These are phyloP conservation scores for Incumbomyces lentus DNA, from an alignment of 2,329 filamentous ascomycete genomes.

Conservation along the genomic window DNA sequence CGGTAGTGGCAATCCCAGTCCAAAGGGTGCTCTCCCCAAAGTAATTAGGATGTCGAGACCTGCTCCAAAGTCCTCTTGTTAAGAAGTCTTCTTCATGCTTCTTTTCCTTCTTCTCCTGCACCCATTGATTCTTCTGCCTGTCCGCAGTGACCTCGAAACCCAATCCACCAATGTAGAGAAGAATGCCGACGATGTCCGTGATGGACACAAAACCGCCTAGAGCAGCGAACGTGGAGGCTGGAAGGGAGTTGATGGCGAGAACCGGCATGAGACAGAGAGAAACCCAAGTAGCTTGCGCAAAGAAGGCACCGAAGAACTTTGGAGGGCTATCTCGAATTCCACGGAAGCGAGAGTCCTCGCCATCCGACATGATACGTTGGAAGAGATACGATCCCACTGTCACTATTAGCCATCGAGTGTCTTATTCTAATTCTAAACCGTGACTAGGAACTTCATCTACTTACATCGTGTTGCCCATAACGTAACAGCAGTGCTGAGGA, in stretches of 20 bases:
- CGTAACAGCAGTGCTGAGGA: conserved; percentile 44
- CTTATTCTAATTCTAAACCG: too few relatives aligned
- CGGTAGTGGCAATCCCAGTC: conserved; percentile 54
- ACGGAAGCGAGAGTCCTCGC: conserved; percentile 51
- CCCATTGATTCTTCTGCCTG: conserved; percentile 53
- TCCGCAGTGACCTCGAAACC: conserved; percentile 53
- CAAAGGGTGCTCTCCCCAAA: conserved; percentile 62
- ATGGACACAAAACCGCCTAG: conserved; percentile 28
- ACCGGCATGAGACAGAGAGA: conserved; percentile 57
- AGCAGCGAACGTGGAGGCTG: conserved; percentile 41
- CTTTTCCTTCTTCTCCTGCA: conserved; percentile 51
- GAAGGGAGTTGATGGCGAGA: conserved; percentile 52
- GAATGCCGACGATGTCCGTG: too few relatives aligned
- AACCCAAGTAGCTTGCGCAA: conserved; percentile 58
- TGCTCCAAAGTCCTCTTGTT: conserved; percentile 49
- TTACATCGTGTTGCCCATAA: conserved; percentile 45
- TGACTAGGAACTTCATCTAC: too few relatives aligned
- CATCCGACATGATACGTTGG: conserved; percentile 47
- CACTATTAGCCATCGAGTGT: not conserved
- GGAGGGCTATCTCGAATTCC: conserved; percentile 41
- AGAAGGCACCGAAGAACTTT: conserved; percentile 46
- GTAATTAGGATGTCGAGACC: conserved; percentile 54
- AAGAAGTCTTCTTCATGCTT: conserved; percentile 58
- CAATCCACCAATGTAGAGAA: conserved; percentile 43
- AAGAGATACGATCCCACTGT: conserved; percentile 57